These are phyloP conservation scores for Jackrogersella multiformis DNA, from an alignment of 495 filamentous ascomycete species.

Conservation along the genomic window DNA sequence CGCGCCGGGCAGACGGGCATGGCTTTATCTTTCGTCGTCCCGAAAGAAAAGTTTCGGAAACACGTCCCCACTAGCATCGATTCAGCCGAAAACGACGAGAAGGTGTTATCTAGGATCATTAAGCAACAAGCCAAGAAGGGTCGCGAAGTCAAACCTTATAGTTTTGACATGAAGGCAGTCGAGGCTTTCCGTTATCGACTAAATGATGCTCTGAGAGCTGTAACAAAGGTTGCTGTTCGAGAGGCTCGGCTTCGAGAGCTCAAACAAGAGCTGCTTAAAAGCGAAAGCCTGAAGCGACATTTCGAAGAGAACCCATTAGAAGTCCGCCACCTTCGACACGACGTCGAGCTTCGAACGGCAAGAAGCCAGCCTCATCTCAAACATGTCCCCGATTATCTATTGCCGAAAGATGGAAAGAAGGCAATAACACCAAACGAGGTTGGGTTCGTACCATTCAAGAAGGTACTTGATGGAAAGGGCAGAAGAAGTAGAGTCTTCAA, in stretches of 20 bases:
- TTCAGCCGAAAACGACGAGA: constrained; percentile 81
- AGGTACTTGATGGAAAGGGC: constrained; percentile 68
- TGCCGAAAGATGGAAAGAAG: constrained; percentile 80
- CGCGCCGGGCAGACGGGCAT: constrained; percentile 90
- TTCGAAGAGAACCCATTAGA: constrained; percentile 97
- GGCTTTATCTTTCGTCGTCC: constrained; percentile 93
- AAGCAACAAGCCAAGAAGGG: constrained; percentile 76
- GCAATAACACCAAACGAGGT: constrained; percentile 68
- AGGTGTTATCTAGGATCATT: constrained; percentile 76
- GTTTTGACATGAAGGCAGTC: constrained; percentile 93
- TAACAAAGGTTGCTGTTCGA: constrained; percentile 71
- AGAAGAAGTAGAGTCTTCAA: constrained; percentile 73
- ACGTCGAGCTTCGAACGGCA: constrained; percentile 82
- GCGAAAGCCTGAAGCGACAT: constrained; percentile 91
- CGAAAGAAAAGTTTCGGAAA: constrained; percentile 79
- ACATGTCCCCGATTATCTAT: constrained; percentile 93
- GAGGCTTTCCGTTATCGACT: constrained; percentile 95
- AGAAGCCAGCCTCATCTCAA: constrained; percentile 88
- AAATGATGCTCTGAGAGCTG: constrained; percentile 71
- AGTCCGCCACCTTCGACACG: constrained; percentile 85
- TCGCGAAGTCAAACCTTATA: constrained; percentile 83
- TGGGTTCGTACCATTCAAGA: constrained; percentile 80
- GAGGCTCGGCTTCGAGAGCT: constrained; percentile 91
- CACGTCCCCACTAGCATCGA: constrained; percentile 84
- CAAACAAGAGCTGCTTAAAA: constrained; percentile 86